phyloP scores from a whole-genome alignment of 75 land plant species.

The Pseudotsuga menziesii region DNA sequence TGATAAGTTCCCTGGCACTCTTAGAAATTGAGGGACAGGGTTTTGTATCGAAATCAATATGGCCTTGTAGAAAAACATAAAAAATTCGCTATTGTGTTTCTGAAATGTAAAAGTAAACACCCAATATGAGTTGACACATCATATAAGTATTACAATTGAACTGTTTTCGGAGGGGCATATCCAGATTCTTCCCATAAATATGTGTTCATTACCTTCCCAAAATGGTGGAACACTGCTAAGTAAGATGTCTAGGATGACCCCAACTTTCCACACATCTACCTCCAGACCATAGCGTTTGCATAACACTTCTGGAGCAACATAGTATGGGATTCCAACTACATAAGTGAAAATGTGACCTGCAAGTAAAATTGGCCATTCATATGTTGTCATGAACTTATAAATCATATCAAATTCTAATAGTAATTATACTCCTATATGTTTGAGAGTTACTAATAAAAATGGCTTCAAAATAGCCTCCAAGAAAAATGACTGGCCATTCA shows the following conservation, averaged over 20 bases:
- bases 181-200: neutral
- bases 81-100: neutral
- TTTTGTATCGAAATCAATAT: neutral
- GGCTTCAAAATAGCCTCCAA: too few species aligned
- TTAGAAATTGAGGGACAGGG: constrained; percentile 22
- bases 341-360: neutral
- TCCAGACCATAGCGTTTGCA: constrained; percentile 5
- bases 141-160: neutral
- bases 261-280: constrained; percentile 8
- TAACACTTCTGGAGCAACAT: constrained; percentile 11
- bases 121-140: neutral
- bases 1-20: constrained; percentile 19
- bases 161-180: neutral
- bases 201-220: neutral
- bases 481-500: too few species aligned
- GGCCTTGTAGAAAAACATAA: too few species aligned
- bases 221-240: constrained; percentile 11
- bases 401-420: too few species aligned
- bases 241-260: constrained; percentile 5
- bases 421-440: too few species aligned
- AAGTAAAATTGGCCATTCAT: neutral
- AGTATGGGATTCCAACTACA: constrained; percentile 6
- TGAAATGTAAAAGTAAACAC: neutral
- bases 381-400: too few species aligned
- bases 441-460: too few species aligned